Percentiles rank a stretch among this genome's conserved stretches.
phyloP scores from a whole-genome alignment of 352 stramenopile species.

The Phytopythium cucurbitacearum region DNA sequence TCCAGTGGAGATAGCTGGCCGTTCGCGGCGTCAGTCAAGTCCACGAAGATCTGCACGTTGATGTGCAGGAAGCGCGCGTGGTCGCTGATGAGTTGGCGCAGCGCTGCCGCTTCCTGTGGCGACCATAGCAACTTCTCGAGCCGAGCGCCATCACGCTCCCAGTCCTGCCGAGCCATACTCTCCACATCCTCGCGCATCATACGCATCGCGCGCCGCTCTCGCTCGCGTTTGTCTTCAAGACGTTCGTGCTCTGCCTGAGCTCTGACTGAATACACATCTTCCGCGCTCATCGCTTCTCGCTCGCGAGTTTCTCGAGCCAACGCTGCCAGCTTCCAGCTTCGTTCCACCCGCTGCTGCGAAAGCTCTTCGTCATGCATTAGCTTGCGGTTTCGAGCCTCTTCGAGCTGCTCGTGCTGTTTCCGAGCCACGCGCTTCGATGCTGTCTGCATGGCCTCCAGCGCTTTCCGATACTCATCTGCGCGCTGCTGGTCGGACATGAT shows the following conservation, averaged over 20 bases:
- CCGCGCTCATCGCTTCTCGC: slow-evolving; percentile 35
- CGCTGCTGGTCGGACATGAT: slow-evolving; percentile 8
- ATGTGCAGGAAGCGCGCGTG: slow-evolving; percentile 29
- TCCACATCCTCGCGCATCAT: slow-evolving; percentile 66
- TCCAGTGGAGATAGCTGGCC: slow-evolving; percentile 30
- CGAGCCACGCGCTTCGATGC: slow-evolving; percentile 26
- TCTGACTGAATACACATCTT: slow-evolving; percentile 20
- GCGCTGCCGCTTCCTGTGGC: slow-evolving; percentile 24
- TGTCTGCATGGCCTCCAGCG: slow-evolving; percentile 37
- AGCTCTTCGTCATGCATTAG: slow-evolving; percentile 70
- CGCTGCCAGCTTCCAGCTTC: slow-evolving; percentile 21
- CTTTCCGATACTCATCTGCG: slow-evolving; percentile 26
- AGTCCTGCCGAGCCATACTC: slow-evolving; percentile 42
- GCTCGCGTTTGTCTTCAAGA: slow-evolving; percentile 26
- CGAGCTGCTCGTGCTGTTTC: slow-evolving; percentile 28
- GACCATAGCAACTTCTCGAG: slow-evolving; percentile 52
- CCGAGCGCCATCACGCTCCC: slow-evolving; percentile 37
- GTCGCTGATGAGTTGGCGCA: slow-evolving; percentile 19
- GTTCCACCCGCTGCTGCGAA: slow-evolving; percentile 32
- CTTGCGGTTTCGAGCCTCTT: slow-evolving; percentile 48
- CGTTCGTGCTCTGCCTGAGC: slow-evolving; percentile 7
- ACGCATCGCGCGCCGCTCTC: slow-evolving; percentile 25
- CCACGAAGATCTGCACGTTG: slow-evolving; percentile 42
- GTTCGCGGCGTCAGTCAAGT: slow-evolving; percentile 16
- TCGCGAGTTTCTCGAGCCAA: slow-evolving; percentile 38